Evolutionary conservation across 495 filamentous ascomycete species (phyloP).

Genomic region (Usnea hakonensis): DNA sequence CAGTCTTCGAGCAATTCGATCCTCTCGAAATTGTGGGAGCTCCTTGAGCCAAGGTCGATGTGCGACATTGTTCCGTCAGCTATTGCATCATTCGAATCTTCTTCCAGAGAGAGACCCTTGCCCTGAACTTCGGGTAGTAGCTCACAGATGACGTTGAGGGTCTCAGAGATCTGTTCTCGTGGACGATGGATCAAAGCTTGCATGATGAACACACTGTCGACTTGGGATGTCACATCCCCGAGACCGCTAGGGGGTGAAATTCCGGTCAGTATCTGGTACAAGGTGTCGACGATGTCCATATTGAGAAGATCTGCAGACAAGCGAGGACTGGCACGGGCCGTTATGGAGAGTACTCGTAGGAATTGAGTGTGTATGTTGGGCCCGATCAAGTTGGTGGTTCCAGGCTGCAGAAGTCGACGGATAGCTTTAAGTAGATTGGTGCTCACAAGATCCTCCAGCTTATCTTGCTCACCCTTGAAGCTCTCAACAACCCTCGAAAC

Average conservation of each 20-base stretch:
- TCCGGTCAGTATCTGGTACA: slow-evolving; percentile 96
- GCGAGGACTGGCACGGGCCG: slow-evolving; percentile 75
- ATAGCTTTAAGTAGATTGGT: slow-evolving; percentile 79
- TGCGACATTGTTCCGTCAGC: slow-evolving; percentile 32
- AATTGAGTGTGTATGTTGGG: slow-evolving; percentile 96
- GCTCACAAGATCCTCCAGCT: slow-evolving; percentile 86
- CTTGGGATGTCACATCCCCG: slow-evolving; percentile 76
- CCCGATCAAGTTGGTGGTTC: slow-evolving; percentile 92
- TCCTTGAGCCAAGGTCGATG: slow-evolving; percentile 41
- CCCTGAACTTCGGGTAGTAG: slow-evolving; percentile 64
- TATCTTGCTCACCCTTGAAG: slow-evolving; percentile 78
- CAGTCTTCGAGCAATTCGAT: slow-evolving; percentile 69
- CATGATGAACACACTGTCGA: slow-evolving; percentile 98
- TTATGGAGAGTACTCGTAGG: slow-evolving; percentile 79
- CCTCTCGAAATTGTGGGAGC: slow-evolving; percentile 66
- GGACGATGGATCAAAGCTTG: slow-evolving; percentile 94
- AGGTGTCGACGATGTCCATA: slow-evolving; percentile 94
- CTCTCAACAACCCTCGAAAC: slow-evolving; percentile 96
- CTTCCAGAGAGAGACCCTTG: slow-evolving; percentile 42
- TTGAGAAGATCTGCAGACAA: slow-evolving; percentile 87
- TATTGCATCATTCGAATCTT: slow-evolving; percentile 44
- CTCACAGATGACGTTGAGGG: slow-evolving; percentile 96
- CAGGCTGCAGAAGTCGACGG: slow-evolving; percentile 83
- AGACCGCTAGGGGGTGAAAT: slow-evolving; percentile 79
- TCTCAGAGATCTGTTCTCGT: slow-evolving; percentile 95